Conservation (phyloP, 768 basidiomycete genomes). For the Tulasnella calospora region DNA sequence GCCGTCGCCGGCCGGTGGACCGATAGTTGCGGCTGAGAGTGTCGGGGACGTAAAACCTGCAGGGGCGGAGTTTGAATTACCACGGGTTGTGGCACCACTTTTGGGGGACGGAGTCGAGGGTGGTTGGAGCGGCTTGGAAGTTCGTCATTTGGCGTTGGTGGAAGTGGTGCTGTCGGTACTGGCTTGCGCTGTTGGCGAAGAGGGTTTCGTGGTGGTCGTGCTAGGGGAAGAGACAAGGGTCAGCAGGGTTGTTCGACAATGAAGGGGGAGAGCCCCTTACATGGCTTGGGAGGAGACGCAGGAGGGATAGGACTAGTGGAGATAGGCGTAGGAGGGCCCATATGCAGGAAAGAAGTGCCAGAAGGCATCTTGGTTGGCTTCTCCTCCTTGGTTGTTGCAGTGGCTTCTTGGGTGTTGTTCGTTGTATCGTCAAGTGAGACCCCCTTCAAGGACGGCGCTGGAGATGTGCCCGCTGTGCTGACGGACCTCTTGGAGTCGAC, state of each 20-base stretch:
- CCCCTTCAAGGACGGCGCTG: not conserved
- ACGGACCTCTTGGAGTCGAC: not conserved
- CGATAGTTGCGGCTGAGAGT: not conserved
- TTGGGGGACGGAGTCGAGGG: not conserved
- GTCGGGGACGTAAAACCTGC: not conserved
- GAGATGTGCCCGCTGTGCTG: not conserved
- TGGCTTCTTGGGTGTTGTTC: not conserved
- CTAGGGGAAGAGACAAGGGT: not conserved
- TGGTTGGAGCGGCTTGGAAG: not conserved
- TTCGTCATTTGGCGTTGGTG: not conserved
- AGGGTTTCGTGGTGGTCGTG: not conserved
- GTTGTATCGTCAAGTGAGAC: not conserved
- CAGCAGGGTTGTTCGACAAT: not conserved
- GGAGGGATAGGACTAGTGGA: not conserved
- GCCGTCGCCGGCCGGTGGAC: not conserved
- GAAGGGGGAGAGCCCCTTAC: not conserved
- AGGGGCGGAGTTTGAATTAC: not conserved
- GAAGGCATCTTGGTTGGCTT: not conserved
- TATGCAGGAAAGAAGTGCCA: not conserved
- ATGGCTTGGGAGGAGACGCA: not conserved
- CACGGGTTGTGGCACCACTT: not conserved
- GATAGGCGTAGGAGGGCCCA: not conserved
- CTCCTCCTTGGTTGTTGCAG: not conserved
- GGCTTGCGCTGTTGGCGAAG: constrained; percentile 3
- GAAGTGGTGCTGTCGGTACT: not conserved